phyloP scores from a whole-genome alignment of 805 yeast species.

The Isabelozyma pseudorhagii region DNA sequence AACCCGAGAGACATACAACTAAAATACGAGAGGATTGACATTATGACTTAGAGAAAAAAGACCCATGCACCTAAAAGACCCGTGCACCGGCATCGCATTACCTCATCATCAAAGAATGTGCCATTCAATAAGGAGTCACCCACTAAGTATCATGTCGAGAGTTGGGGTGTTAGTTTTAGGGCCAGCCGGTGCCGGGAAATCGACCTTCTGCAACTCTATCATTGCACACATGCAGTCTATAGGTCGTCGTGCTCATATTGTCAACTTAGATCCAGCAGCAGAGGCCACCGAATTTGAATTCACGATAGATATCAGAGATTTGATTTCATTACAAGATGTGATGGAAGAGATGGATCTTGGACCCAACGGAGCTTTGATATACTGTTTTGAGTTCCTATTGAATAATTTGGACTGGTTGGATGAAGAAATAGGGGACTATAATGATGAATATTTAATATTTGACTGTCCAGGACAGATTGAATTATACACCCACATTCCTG shows the following conservation, averaged over 20 bases:
- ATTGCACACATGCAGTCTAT: conserved; percentile 83
- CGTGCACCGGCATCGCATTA: neutral
- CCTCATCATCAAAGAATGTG: neutral
- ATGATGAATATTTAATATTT: conserved; percentile 89
- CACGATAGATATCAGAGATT: conserved; percentile 86
- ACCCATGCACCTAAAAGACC: too few species aligned
- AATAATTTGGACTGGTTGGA: conserved; percentile 96
- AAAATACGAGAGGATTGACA: too few species aligned
- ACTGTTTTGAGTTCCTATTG: conserved; percentile 88
- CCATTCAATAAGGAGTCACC: neutral
- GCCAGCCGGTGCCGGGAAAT: conserved; percentile 96
- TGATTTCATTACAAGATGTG: conserved; percentile 87
- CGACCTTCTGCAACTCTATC: conserved; percentile 87
- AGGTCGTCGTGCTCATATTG: conserved; percentile 92
- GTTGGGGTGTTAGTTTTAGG: conserved; percentile 93
- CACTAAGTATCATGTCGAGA: conserved; percentile 65
- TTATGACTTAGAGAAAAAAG: too few species aligned
- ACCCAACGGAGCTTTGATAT: conserved; percentile 91
- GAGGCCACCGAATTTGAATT: conserved; percentile 90
- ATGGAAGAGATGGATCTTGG: conserved; percentile 94
- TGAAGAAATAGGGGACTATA: conserved; percentile 93
- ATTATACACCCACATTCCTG: conserved; percentile 90
- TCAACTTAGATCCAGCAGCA: conserved; percentile 96
- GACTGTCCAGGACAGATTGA: conserved; percentile 99
- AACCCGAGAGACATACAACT: too few species aligned